Base-by-base conservation (phyloP, 306 rosid genomes). In the Castanopsis chinensis region DNA sequence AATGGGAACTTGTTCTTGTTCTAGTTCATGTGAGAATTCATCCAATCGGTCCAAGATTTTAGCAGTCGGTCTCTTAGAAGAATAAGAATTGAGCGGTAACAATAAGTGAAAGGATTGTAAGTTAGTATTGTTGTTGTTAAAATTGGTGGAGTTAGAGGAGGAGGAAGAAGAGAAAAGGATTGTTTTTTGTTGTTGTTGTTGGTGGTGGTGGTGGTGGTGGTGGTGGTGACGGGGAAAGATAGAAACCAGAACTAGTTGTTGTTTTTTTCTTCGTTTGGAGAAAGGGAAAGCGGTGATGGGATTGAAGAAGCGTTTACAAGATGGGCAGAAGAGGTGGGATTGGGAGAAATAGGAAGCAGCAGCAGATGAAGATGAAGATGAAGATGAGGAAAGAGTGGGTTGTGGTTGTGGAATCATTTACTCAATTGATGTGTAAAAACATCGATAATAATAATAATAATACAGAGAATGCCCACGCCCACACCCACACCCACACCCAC, bases 21-120 rank as follows among this genome's bases (percentile, higher is more conserved):
- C 45, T 41, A 41, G 45, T 2, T 41, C 45, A 2, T 7, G 45
- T 2, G 45, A 41, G 45, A 41, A 0, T 41, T 79, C 82, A 13
- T 87, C 90, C 76, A 92, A 28, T 60, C 89, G 87, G 73, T 69
- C 68, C 4, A 89, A 84, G 64, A 49, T 77, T n/a, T 79, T 86
- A 20, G 95, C 88, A 0, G 90, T 20, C 1, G 94, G 4, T 49
- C 15, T 49, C 17, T 12, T 49, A 10, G 53, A 49, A 49, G 53
- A 10, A 41, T 41, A 41, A 10, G 53, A 49, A 49, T 49, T 12
- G 53, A 41, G 45, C 0, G 53, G 15, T 3, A 49, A 49, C 3
- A 49, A 12, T 3, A 49, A 83, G 55, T 78, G 83, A 3, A 87
- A 78, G 18, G 87, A 63, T 61, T 91, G 82, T 6, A 49, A 49